Evolutionary conservation across 495 filamentous ascomycete species (phyloP).

Genomic region (Chaetomium cochliodes): DNA sequence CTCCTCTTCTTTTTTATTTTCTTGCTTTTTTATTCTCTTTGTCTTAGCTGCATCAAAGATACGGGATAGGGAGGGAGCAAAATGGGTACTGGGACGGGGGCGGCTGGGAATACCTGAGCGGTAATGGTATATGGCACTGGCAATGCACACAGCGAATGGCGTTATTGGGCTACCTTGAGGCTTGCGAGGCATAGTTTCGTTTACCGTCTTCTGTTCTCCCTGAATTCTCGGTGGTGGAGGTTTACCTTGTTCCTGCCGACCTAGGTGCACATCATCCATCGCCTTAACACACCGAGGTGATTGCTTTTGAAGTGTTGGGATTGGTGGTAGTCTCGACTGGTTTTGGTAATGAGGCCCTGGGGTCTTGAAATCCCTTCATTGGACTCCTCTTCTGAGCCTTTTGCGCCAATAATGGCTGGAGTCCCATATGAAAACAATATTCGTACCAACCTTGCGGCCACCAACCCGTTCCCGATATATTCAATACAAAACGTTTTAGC

Average conservation of each 20-base stretch:
- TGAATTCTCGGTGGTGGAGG: not conserved
- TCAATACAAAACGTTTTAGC: conserved; percentile 7
- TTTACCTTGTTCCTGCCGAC: not conserved
- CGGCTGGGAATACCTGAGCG: not conserved
- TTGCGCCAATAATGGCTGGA: not conserved
- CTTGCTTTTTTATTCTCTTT: not conserved
- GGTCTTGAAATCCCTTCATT: too few relatives aligned
- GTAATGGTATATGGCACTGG: conserved; percentile 7
- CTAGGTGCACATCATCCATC: not conserved
- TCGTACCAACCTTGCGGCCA: not conserved
- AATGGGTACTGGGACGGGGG: not conserved
- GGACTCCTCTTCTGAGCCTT: too few relatives aligned
- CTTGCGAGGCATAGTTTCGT: not conserved
- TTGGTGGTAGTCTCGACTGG: not conserved
- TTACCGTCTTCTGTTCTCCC: not conserved
- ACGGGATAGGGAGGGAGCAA: not conserved
- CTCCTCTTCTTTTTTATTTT: not conserved
- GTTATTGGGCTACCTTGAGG: conserved; percentile 14
- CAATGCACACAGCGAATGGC: conserved; percentile 24
- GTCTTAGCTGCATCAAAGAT: conserved; percentile 8
- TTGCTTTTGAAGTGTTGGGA: not conserved
- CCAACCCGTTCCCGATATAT: not conserved
- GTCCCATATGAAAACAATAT: not conserved
- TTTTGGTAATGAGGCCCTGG: too few relatives aligned
- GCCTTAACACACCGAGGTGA: not conserved